These are phyloP conservation scores for Cordyceps pruinosa DNA, from an alignment of 2,329 filamentous ascomycete species.

Conservation along the genomic window DNA sequence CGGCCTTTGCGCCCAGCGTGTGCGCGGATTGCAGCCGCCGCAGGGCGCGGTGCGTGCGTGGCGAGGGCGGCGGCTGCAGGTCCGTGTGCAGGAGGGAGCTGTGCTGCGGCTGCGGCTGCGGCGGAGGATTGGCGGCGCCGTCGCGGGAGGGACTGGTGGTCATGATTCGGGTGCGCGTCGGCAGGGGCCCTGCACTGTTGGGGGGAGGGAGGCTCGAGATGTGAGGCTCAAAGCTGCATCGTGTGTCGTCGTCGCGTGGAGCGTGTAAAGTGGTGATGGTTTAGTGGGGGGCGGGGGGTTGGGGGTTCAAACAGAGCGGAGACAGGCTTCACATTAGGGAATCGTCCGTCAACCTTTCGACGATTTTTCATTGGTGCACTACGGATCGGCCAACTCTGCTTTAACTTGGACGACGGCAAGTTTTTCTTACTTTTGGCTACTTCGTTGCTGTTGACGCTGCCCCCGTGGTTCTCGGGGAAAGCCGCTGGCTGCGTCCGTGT, in stretches of 20 bases:
- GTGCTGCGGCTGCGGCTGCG: neutral
- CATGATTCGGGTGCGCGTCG: neutral
- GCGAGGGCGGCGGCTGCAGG: constrained; percentile 51
- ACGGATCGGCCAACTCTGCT: too few relatives aligned
- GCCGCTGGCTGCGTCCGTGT: too few relatives aligned
- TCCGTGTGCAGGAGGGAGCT: constrained; percentile 30
- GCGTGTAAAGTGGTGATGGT: constrained; percentile 5
- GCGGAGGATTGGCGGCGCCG: neutral
- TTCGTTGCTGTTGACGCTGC: too few relatives aligned
- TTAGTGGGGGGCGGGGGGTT: constrained; percentile 8
- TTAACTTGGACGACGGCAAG: too few relatives aligned
- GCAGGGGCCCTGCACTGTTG: neutral
- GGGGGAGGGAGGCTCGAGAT: neutral
- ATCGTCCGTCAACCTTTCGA: too few relatives aligned
- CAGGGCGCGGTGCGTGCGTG: constrained; percentile 59
- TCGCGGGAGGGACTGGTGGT: constrained; percentile 9
- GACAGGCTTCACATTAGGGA: too few relatives aligned
- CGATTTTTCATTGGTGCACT: too few relatives aligned
- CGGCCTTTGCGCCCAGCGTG: constrained; percentile 51
- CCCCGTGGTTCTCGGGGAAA: too few relatives aligned
- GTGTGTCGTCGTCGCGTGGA: neutral
- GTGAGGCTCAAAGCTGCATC: neutral
- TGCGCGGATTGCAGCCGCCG: constrained; percentile 73
- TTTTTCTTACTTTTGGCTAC: too few relatives aligned
- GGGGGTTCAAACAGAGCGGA: too few relatives aligned